Percentiles rank a stretch among this genome's conserved stretches.
Conservation (phyloP, 331 rosid genomes). For the Phaseolus coccineus region DNA sequence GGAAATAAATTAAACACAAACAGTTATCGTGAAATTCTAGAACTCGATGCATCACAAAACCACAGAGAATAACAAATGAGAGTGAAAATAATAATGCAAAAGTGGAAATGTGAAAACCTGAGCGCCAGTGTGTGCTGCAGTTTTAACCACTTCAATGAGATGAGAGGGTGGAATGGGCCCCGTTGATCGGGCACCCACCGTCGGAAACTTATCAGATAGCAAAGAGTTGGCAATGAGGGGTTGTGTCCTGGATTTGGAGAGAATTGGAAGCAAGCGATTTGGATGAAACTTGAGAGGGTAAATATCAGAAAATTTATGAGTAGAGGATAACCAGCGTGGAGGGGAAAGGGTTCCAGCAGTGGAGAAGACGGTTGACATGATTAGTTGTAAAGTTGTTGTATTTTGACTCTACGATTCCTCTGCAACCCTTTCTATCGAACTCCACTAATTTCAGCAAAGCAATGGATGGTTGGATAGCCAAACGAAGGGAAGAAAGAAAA, state of each 20-base stretch:
- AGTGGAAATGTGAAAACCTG: slow-evolving; percentile 59
- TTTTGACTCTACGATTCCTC: neutral
- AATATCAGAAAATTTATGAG: slow-evolving; percentile 30
- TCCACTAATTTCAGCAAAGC: neutral
- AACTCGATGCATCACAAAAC: neutral
- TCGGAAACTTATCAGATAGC: slow-evolving; percentile 64
- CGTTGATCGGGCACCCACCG: slow-evolving; percentile 68
- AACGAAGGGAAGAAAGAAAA: neutral
- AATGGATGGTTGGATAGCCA: neutral
- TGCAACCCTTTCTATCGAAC: neutral
- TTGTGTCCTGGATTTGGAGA: slow-evolving; percentile 42
- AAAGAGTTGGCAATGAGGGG: slow-evolving; percentile 52
- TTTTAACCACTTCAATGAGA: slow-evolving; percentile 77
- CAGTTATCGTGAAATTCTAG: neutral
- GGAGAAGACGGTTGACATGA: slow-evolving; percentile 60
- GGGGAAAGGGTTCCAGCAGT: slow-evolving; percentile 48
- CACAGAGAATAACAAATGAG: neutral
- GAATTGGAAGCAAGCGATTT: slow-evolving; percentile 48
- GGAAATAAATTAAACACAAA: neutral
- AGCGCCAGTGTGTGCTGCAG: slow-evolving; percentile 94
- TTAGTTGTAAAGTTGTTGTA: slow-evolving; percentile 35
- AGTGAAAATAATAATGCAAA: neutral
- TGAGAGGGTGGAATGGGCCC: slow-evolving; percentile 70
- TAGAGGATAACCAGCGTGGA: slow-evolving; percentile 34
- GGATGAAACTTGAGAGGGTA: neutral